These are phyloP conservation scores for Ogataea nakhonphanomensis DNA, from an alignment of 805 yeast species.

Conservation along the genomic window DNA sequence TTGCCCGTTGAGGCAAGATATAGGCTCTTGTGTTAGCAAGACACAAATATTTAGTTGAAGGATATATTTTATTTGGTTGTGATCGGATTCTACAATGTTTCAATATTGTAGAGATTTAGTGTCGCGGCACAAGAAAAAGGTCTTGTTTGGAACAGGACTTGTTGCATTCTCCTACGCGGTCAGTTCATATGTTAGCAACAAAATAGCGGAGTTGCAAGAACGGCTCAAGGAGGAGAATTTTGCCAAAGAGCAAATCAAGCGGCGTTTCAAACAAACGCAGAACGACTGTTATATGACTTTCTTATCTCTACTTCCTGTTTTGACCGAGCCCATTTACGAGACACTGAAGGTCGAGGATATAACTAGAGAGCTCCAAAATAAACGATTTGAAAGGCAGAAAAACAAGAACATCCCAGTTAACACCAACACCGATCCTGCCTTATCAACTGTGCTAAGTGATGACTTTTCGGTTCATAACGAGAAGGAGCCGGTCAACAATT, in stretches of 20 bases:
- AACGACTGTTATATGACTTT: slow-evolving; percentile 84
- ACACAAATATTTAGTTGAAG: slow-evolving; percentile 1
- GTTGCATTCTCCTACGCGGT: slow-evolving; percentile 44
- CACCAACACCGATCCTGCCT: slow-evolving; percentile 16
- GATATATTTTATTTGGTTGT: not conserved
- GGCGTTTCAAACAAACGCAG: slow-evolving; percentile 88
- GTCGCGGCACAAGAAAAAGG: slow-evolving; percentile 42
- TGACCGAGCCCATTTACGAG: slow-evolving; percentile 60
- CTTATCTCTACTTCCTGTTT: slow-evolving; percentile 74
- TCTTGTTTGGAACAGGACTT: slow-evolving; percentile 42
- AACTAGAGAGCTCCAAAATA: slow-evolving; percentile 64
- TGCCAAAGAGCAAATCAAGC: slow-evolving; percentile 65
- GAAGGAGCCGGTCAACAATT: slow-evolving; percentile 7
- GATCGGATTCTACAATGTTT: slow-evolving; percentile 25
- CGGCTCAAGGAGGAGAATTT: slow-evolving; percentile 53
- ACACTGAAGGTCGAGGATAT: slow-evolving; percentile 68
- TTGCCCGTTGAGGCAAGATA: slow-evolving; percentile 19
- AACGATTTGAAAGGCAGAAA: slow-evolving; percentile 39
- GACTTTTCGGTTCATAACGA: slow-evolving; percentile 37
- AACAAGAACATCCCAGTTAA: slow-evolving; percentile 8
- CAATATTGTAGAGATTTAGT: slow-evolving; percentile 35
- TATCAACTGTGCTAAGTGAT: slow-evolving; percentile 34
- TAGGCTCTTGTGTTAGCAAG: slow-evolving; percentile 16
- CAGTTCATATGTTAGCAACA: slow-evolving; percentile 40
- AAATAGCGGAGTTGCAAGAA: slow-evolving; percentile 48